Evolutionary conservation across 176 grass and related monocot genomes (phyloP), one percentile per base, ranked within the genome.

Genomic region (Lolium rigidum): DNA sequence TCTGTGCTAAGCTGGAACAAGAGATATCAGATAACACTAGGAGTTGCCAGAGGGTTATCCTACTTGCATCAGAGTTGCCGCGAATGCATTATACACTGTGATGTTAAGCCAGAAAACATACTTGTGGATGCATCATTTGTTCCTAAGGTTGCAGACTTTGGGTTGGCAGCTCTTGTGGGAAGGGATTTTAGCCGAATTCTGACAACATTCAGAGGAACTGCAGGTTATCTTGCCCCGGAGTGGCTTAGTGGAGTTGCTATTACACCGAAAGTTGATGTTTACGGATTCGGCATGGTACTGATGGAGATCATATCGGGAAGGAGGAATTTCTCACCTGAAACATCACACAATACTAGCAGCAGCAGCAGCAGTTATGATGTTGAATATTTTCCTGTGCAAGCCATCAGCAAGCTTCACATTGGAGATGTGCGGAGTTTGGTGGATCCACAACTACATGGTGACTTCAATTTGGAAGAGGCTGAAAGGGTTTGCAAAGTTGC

Each of bases 141-240:
- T 74, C 86, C 89, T 9, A 91, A 94, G 68, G 74, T 91, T 55
- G 84, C 92, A 13, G 92, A 94, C n/a, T 94, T 94, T n/a, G 92
- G 92, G 10, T 79, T 94, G 79, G 89, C 56, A 21, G 56, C 56
- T 6, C 21, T 58, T 58, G 56, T 58, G 56, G 56, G 56, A 58
- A 58, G 56, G 18, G 20, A 58, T 58, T 58, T 58, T 58, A 58
- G 56, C 56, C 56, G 56, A 58, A n/a, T 58, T 58, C 56, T 58
- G 18, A 58, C 56, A n/a, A 58, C 56, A 58, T 58, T 58, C 56
- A 58, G 56, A 58, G 56, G 56, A 58, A 58, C 56, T 58, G 20
- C 20, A 58, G 56, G 56, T 58, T 58, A 58, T 58, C 56, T 58
- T 58, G 18, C 56, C 56, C 56, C 56, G 7, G 56, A 58, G 56